These are phyloP conservation scores for Setaria italica DNA, from an alignment of 202 grass and related monocot genomes.

Conservation along the genomic window DNA sequence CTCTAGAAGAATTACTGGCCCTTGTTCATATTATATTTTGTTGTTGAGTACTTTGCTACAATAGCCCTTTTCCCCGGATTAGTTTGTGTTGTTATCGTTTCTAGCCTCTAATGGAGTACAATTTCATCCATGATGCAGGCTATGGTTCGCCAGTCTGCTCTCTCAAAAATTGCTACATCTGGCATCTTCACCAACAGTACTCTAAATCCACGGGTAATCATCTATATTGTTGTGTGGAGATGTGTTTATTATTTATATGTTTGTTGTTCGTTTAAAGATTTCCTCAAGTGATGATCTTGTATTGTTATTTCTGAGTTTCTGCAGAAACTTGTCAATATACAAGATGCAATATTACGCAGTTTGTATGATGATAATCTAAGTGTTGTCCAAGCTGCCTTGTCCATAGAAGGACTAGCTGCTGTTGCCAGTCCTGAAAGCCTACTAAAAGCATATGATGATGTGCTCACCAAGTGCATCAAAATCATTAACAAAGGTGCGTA, in stretches of 20 bases:
- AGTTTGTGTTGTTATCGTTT: slow-evolving; percentile 37
- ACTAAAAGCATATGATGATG: slow-evolving; percentile 67
- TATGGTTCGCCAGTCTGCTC: slow-evolving; percentile 65
- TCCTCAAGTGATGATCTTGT: slow-evolving; percentile 28
- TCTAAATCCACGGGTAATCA: slow-evolving; percentile 67
- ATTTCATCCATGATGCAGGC: slow-evolving; percentile 58
- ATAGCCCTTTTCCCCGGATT: slow-evolving; percentile 18
- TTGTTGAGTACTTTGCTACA: slow-evolving; percentile 20
- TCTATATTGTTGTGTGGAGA: slow-evolving; percentile 29
- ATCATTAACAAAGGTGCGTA: slow-evolving; percentile 70
- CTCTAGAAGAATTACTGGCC: slow-evolving; percentile 4
- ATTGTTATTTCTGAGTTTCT: slow-evolving; percentile 37
- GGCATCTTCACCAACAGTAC: slow-evolving; percentile 56
- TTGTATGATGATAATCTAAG: slow-evolving; percentile 81
- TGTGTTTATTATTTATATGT: slow-evolving; percentile 27
- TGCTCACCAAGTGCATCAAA: slow-evolving; percentile 76
- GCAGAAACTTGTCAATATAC: slow-evolving; percentile 74
- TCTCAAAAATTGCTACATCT: slow-evolving; percentile 78
- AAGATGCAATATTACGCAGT: slow-evolving; percentile 74
- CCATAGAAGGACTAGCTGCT: slow-evolving; percentile 79
- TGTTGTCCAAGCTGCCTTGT: slow-evolving; percentile 94
- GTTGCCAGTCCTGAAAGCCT: slow-evolving; percentile 56
- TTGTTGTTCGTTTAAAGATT: slow-evolving; percentile 34
- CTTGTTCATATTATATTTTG: slow-evolving; percentile 38
- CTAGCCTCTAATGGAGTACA: not conserved